Conservation (phyloP, 2,329 filamentous ascomycete species). For the Apiospora hydei region DNA sequence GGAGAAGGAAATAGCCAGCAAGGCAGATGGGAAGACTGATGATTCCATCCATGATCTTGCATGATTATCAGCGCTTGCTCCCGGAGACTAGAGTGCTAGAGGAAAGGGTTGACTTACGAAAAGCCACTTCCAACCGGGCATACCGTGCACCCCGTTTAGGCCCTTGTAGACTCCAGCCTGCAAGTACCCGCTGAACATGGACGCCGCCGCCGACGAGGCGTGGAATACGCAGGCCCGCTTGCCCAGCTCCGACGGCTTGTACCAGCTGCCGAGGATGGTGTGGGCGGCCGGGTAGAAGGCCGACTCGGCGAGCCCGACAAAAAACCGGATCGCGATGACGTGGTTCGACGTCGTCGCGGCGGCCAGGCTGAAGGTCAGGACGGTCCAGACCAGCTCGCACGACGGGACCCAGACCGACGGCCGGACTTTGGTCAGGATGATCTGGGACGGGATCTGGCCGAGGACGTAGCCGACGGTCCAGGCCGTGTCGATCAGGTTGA, state of each 20-base stretch:
- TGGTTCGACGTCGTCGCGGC: not conserved
- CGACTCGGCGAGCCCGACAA: constrained; percentile 42
- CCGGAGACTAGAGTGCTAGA: not conserved
- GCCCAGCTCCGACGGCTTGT: constrained; percentile 39
- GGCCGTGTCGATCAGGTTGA: constrained; percentile 21
- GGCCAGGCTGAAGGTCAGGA: constrained; percentile 21
- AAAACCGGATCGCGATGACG: constrained; percentile 36
- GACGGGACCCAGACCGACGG: constrained; percentile 22
- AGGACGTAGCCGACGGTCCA: constrained; percentile 24
- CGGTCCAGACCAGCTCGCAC: constrained; percentile 24
- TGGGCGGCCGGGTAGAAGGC: constrained; percentile 38
- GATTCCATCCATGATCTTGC: constrained; percentile 55
- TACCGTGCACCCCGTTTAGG: constrained; percentile 43
- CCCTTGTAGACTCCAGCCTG: constrained; percentile 26
- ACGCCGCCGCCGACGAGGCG: constrained; percentile 55
- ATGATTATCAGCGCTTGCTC: not conserved
- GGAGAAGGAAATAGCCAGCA: constrained; percentile 48
- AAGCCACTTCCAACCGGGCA: constrained; percentile 54
- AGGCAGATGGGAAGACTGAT: constrained; percentile 57
- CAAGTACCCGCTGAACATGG: constrained; percentile 24
- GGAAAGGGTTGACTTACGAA: constrained; percentile 39
- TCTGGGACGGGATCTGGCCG: constrained; percentile 22
- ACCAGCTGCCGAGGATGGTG: constrained; percentile 42
- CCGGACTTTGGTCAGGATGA: constrained; percentile 13
- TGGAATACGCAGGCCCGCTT: constrained; percentile 51